Base-by-base conservation (phyloP, 1,284 basidiomycete species). In the Leucoagaricus sp. region DNA sequence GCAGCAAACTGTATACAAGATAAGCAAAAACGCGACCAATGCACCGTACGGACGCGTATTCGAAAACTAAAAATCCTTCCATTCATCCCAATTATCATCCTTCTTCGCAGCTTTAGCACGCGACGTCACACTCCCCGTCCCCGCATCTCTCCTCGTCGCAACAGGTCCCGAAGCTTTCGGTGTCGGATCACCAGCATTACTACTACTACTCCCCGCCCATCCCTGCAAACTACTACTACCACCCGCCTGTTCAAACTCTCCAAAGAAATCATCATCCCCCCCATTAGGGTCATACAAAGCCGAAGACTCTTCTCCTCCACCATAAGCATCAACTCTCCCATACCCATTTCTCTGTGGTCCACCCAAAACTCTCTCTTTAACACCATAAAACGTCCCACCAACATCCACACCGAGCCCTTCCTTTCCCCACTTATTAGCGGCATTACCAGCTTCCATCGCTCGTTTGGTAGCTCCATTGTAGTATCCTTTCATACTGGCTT, bases 361-460 rank as follows among this genome's bases (percentile, higher is more conserved):
- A 60, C 75, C 61, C 36, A 73, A 67, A 58, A 83, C 64, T 6
- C 61, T 71, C 44, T 83, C 86, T 66, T 75, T 80, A 56, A 88
- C 85, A 34, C 81, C 83, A 15, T 80, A 82, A 25, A 92, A 83
- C 33, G 80, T 83, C 63, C 82, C 84, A 29, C 82, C 91, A 15
- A 93, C 90, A 68, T 94, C 90, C 1, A 93, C 85, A 13, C 92
- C 91, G 49, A 92, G 76, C 65, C 87, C 84, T 40, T 76, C 67
- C 72, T 84, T 87, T 26, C 85, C 81, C 88, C 89, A 91, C 61
- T 85, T 76, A 64, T 89, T 93, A 21, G 83, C 90, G 19, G 76
- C 76, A 59, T 71, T 78, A 40, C 84, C 86, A 21, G 81, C 81
- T 5, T 74, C 70, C 9, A 77, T 79, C 47, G 85, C 90, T 52